These are phyloP conservation scores for Ustilago hordei DNA, from an alignment of 1,284 basidiomycete species.

Conservation along the genomic window DNA sequence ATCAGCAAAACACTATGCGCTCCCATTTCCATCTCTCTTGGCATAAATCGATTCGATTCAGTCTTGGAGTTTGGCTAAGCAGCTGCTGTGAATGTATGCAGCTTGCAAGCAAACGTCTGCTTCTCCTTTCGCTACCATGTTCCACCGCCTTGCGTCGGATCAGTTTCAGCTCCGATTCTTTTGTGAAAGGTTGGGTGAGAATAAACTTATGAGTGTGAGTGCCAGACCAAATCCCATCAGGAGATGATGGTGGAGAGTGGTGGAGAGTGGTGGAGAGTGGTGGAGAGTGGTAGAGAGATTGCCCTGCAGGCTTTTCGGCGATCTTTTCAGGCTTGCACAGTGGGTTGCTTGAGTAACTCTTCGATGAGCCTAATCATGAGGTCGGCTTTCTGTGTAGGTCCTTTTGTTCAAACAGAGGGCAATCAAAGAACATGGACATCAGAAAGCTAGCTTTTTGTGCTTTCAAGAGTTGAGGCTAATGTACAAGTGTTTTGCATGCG, in stretches of 20 bases:
- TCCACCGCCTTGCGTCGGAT: neutral
- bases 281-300: neutral
- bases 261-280: too few relatives aligned
- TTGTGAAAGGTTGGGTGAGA: neutral
- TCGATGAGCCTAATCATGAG: too few relatives aligned
- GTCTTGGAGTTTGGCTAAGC: slow-evolving; percentile 12
- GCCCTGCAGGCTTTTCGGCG: neutral
- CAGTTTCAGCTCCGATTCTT: neutral
- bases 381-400: too few relatives aligned
- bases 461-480: slow-evolving; percentile 1
- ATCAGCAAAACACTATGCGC: slow-evolving; percentile 16
- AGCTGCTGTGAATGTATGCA: slow-evolving; percentile 22
- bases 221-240: slow-evolving; percentile 23
- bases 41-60: slow-evolving; percentile 18
- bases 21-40: slow-evolving; percentile 20
- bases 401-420: too few relatives aligned
- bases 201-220: slow-evolving; percentile 17
- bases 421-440: too few relatives aligned
- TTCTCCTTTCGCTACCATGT: slow-evolving; percentile 8
- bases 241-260: neutral
- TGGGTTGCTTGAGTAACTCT: too few relatives aligned
- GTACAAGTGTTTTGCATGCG: slow-evolving; percentile 7
- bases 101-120: slow-evolving; percentile 16
- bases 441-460: neutral
- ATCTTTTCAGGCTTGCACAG: too few relatives aligned